Evolutionary conservation across 2,329 filamentous ascomycete species (phyloP).

Genomic region (Fonsecaea erecta): DNA sequence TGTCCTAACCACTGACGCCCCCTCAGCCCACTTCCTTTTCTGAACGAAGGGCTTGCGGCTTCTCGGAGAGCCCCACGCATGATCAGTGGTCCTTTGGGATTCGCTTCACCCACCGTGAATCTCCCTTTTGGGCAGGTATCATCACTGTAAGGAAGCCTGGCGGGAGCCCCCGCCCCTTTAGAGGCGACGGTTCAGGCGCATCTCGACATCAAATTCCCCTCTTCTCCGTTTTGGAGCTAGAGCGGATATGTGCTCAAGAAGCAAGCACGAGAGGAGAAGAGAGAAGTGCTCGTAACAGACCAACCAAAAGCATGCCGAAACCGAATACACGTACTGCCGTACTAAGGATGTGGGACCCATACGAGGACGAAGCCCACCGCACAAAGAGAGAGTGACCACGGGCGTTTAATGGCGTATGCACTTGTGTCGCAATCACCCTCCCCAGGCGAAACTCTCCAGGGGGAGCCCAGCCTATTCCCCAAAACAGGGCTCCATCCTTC

Average conservation of each 20-base stretch:
- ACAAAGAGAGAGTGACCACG: constrained; percentile 7
- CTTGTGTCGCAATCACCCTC: constrained; percentile 14
- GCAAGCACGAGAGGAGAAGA: background rate
- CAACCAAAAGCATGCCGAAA: background rate
- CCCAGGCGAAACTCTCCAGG: background rate
- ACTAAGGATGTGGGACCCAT: background rate
- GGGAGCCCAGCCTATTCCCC: background rate
- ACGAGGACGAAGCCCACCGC: background rate
- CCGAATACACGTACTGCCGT: too few relatives aligned
- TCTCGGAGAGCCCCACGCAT: background rate
- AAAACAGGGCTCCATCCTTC: background rate
- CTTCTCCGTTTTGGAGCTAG: background rate
- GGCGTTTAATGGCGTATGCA: constrained; percentile 21
- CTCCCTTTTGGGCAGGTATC: background rate
- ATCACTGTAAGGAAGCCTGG: background rate
- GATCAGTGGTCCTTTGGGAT: background rate
- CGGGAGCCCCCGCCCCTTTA: background rate
- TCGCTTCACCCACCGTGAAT: background rate
- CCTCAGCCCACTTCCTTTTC: constrained; percentile 11
- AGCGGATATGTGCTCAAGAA: background rate
- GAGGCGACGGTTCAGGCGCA: background rate
- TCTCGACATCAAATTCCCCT: background rate
- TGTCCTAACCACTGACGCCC: background rate
- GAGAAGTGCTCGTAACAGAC: background rate
- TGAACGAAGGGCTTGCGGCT: background rate